Percentiles rank a stretch among this genome's conserved stretches.
Evolutionary conservation across 495 filamentous ascomycete species (phyloP).

Genomic region (Podospora pseudocomata): DNA sequence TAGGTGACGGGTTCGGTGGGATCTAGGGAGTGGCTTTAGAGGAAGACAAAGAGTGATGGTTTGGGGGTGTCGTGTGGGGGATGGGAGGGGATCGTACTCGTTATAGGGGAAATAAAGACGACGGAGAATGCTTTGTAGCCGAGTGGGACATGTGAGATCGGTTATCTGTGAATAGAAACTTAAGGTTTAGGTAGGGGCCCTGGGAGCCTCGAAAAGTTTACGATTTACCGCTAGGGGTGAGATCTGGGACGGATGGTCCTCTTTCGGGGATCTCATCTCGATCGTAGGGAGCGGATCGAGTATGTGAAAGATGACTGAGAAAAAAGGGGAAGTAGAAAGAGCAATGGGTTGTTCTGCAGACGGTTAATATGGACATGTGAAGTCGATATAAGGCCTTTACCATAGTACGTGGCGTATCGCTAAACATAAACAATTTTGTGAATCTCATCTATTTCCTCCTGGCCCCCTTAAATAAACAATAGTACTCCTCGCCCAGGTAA

Average conservation of each 20-base stretch:
- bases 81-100: neutral
- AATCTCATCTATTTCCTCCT: neutral
- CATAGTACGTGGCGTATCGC: neutral
- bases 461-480: neutral
- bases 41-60: neutral
- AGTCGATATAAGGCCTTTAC: too few relatives aligned
- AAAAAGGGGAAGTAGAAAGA: too few relatives aligned
- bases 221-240: too few relatives aligned
- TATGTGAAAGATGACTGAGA: too few relatives aligned
- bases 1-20: neutral
- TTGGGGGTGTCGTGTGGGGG: neutral
- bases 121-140: neutral
- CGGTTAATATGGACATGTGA: too few relatives aligned
- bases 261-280: too few relatives aligned
- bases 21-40: neutral
- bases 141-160: too few relatives aligned
- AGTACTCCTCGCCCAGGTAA: neutral
- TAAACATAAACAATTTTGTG: neutral
- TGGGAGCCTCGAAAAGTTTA: too few relatives aligned
- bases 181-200: too few relatives aligned
- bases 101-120: neutral
- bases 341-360: too few relatives aligned
- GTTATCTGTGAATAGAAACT: neutral
- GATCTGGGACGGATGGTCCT: too few relatives aligned
- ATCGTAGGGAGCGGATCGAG: too few relatives aligned